Evolutionary conservation across 1,139 yeast genomes (phyloP), one percentile per base, ranked within the genome.

Genomic region (Suhomyces maxii): DNA sequence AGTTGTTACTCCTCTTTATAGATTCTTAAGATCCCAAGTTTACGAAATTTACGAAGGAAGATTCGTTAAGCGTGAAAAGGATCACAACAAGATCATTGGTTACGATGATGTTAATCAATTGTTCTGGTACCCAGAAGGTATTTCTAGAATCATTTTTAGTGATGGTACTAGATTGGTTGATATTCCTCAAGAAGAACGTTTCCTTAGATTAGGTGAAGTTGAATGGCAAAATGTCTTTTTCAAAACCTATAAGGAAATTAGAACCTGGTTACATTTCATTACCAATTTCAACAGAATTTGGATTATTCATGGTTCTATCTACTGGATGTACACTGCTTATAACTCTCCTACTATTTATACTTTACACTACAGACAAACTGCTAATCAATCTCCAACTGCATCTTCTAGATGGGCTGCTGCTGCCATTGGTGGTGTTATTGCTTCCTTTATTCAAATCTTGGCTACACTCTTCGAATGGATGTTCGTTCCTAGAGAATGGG

Each of bases 111-210:
- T 93, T 52, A 93, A 95, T 72, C 99, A 95, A 77, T 81, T 93
- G 60, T 93, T 93, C 74, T 93, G 99, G 99, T 95, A 93, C 72
- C 98, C 99, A 38, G 98, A 93, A 73, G 99, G 99, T 77, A 87
- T 93, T 59, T 87, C 95, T 52, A 86, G 95, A 73, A 91, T 93
- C 62, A 80, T 86, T 42, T 82, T 91, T 63, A 91, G 86, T 64
- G 98, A 93, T 67, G 96, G 96, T 54, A 77, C 96, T 33, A 84
- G 96, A 67, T 77, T 93, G 64, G 89, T 93, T 47, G 99, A 95
- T 60, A 73, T 90, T 60, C 95, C 97, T 38, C 80, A 84, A 52
- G 89, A 84, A 60, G 97, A 93, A 69, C 87, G 99, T 68, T 95
- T 82, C 68, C 79, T 84, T 61, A 85, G 86, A 68, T 79, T 93